phyloP scores from a whole-genome alignment of 176 grass and related monocot species.

The Bothriochloa decipiens region DNA sequence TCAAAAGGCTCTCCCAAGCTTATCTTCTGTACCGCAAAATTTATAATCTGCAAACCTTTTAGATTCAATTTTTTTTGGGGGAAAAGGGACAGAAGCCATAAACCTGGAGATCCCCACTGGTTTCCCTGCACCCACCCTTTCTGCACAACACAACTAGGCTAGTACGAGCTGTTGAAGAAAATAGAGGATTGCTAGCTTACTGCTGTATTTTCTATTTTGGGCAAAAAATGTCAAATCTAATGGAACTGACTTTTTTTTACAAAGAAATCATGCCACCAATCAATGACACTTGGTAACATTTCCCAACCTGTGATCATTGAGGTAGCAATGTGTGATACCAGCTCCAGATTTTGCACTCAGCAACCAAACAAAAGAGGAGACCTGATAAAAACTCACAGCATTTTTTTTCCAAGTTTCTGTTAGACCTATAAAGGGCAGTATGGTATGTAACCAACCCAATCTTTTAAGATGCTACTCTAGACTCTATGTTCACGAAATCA shows the following conservation, averaged over 20 bases:
- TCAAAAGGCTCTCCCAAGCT: not conserved
- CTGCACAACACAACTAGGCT: not conserved
- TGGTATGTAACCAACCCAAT: constrained; percentile 32
- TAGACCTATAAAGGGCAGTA: constrained; percentile 52
- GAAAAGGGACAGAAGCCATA: not conserved
- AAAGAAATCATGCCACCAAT: not conserved
- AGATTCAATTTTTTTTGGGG: not conserved
- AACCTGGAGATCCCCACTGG: not conserved
- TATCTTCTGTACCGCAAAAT: not conserved
- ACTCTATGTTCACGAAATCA: constrained; percentile 23
- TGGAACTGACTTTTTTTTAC: not conserved
- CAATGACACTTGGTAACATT: not conserved
- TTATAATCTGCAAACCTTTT: no score
- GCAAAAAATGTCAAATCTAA: not conserved
- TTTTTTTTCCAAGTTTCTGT: constrained; percentile 12
- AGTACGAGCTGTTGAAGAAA: not conserved
- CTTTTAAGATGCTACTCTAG: constrained; percentile 39
- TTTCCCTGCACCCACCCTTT: not conserved
- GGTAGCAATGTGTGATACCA: not conserved
- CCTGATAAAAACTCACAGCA: constrained; percentile 26
- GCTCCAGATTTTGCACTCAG: not conserved
- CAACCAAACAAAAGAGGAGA: constrained; percentile 13
- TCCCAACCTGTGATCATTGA: not conserved
- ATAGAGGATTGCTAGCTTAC: not conserved
- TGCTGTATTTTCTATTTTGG: not conserved